Percentiles rank a stretch among this genome's conserved stretches.
Evolutionary conservation across 257 asterid genomes (phyloP).

Genomic region (Fraxinus excelsior): DNA sequence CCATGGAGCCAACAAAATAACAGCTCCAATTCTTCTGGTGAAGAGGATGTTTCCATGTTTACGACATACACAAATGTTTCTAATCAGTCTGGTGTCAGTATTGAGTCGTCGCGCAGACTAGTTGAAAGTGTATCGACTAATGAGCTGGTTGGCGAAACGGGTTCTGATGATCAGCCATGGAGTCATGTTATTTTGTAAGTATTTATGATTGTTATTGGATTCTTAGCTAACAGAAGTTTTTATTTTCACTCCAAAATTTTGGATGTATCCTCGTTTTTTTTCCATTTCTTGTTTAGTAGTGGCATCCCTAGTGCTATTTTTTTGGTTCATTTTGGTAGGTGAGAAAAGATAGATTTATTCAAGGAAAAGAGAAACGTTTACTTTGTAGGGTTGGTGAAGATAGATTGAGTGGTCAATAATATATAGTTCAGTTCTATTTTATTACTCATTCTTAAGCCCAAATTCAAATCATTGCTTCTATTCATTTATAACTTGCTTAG

Average conservation of each 20-base stretch:
- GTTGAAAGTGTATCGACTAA: neutral
- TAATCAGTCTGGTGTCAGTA: neutral
- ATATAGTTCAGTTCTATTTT: no score
- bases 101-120: neutral
- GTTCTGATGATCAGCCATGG: neutral
- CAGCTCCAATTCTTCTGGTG: neutral
- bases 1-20: constrained; percentile 2
- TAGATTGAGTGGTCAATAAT: neutral
- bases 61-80: neutral
- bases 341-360: neutral
- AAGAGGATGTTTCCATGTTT: constrained; percentile 1
- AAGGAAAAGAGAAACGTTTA: neutral
- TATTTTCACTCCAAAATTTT: neutral
- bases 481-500: neutral
- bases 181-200: neutral
- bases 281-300: neutral
- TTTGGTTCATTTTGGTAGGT: neutral
- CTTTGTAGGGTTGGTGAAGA: neutral
- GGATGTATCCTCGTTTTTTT: neutral
- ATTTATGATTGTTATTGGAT: neutral
- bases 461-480: neutral
- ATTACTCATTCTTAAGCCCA: neutral
- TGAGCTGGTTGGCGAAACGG: neutral
- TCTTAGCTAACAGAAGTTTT: no score
- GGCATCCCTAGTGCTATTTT: neutral